These are phyloP conservation scores for Quercus glauca DNA, from an alignment of 306 rosid genomes.

Conservation along the genomic window DNA sequence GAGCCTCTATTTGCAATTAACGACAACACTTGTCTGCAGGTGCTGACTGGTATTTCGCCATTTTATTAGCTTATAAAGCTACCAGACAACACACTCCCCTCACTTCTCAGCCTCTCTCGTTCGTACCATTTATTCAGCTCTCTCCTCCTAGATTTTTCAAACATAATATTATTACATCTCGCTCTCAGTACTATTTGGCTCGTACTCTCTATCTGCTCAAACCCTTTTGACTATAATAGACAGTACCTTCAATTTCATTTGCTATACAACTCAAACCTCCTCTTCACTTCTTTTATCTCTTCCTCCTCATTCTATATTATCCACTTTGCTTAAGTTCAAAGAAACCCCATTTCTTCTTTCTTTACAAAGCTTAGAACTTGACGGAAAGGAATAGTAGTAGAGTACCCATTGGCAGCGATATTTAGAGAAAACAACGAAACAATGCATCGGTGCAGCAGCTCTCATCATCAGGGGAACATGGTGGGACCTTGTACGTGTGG, in stretches of 20 bases:
- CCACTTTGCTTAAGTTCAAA: neutral
- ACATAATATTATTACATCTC: slow-evolving; percentile 33
- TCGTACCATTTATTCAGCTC: slow-evolving; percentile 21
- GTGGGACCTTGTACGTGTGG: slow-evolving; percentile 70
- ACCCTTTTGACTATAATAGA: neutral
- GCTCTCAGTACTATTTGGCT: slow-evolving; percentile 14
- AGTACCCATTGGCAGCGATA: neutral
- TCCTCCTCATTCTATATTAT: neutral
- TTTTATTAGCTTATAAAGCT: slow-evolving; percentile 57
- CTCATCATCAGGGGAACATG: slow-evolving; percentile 45
- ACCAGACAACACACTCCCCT: slow-evolving; percentile 42
- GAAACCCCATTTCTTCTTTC: neutral
- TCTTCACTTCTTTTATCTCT: neutral
- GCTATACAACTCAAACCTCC: neutral
- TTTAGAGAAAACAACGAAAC: neutral
- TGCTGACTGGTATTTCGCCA: slow-evolving; percentile 83
- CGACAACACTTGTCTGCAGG: slow-evolving; percentile 79
- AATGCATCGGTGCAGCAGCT: slow-evolving; percentile 67
- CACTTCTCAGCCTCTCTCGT: slow-evolving; percentile 31
- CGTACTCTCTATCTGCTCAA: slow-evolving; percentile 2
- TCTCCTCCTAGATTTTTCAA: slow-evolving; percentile 33
- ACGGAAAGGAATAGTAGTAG: neutral
- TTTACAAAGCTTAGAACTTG: neutral
- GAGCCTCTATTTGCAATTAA: slow-evolving; percentile 43
- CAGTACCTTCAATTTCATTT: neutral